Evolutionary conservation across 345 rosid species (phyloP), one percentile per base, ranked within the genome.

Genomic region (Melaleuca quinquenervia): DNA sequence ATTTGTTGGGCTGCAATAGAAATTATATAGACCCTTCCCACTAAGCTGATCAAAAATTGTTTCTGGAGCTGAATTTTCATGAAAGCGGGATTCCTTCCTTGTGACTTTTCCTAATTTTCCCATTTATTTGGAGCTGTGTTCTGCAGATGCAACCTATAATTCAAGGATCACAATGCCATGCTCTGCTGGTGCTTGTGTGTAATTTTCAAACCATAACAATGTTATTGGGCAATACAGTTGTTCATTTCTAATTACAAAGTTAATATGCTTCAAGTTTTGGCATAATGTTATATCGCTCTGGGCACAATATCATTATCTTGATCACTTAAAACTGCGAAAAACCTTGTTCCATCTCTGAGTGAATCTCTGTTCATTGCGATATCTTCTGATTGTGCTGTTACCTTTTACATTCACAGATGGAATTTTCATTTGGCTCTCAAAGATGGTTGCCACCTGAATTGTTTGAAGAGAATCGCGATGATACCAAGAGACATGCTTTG

Each of bases 371-470:
- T 70, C 24, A 18, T 70, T 2, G 48, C 48, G 18, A 1, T 3
- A 70, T 18, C 70, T 85, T n/a, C 16, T 45, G 60, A 50, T 18
- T 90, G 70, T 48, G 86, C 84, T 62, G 84, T 58, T 82, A 36
- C 74, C 82, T 83, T 12, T 21, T 87, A 24, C 85, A 83, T 85
- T 80, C 84, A 85, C 90, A 97, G 98, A 97, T 97, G 98, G 98
- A 97, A 87, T 96, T 97, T 85, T 97, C 98, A 36, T 97, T 94
- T 91, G 98, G 99, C 88, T 84, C 94, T 52, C 91, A 89, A 87
- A 93, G 90, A 89, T 97, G 99, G 98, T 88, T 94, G 84, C 98
- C 99, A 6, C 86, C 54, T 89, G 96, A 95, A 88, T 76, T 85
- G 86, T 83, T 93, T 64, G 89, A 90, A 55, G 93, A 97, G 91